Evolutionary conservation across 176 grass and related monocot species (phyloP).

Genomic region (Hordeum vulgare): DNA sequence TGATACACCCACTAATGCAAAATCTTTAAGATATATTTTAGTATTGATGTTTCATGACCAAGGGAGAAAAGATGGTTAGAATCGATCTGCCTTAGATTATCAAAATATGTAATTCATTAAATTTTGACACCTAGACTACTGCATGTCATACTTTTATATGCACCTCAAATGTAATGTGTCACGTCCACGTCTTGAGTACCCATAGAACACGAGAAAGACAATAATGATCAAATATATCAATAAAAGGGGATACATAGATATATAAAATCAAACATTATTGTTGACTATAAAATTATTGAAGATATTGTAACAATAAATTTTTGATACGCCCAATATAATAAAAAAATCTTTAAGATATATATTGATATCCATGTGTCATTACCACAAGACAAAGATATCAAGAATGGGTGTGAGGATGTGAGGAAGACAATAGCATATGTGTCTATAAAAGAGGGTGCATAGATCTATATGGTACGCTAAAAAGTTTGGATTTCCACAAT

Average conservation of each 20-base stretch:
- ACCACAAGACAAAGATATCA: not conserved
- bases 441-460: not conserved
- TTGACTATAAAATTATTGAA: not conserved
- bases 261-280: no score
- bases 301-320: not conserved
- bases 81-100: not conserved
- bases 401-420: not conserved
- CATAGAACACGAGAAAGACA: not conserved
- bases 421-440: not conserved
- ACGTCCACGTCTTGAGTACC: not conserved
- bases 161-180: not conserved
- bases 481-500: not conserved
- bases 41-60: not conserved
- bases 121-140: not conserved
- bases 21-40: not conserved
- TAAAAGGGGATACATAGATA: not conserved
- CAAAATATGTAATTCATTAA: not conserved
- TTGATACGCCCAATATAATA: not conserved
- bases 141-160: not conserved
- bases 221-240: not conserved
- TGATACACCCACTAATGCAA: not conserved
- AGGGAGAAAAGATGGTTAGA: not conserved
- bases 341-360: not conserved
- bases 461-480: not conserved
- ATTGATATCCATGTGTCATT: not conserved